These are phyloP conservation scores for Sclerotinia nivalis DNA, from an alignment of 2,329 filamentous ascomycete genomes.

Conservation along the genomic window DNA sequence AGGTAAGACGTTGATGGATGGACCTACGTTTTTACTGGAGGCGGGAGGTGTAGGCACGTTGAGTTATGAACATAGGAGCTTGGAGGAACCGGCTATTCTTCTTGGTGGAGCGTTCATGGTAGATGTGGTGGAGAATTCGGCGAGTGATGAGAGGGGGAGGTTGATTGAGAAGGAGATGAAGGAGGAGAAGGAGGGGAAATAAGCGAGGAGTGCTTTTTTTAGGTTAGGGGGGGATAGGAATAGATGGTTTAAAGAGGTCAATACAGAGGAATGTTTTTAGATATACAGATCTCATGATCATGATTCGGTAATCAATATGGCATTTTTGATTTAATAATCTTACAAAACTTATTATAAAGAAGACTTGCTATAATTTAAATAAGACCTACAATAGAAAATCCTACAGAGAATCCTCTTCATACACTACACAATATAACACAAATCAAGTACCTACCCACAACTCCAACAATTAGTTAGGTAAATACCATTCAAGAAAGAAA, in stretches of 20 bases:
- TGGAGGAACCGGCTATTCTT: constrained; percentile 77
- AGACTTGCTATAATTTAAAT: too few relatives aligned
- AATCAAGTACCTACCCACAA: too few relatives aligned
- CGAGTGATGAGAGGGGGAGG: constrained; percentile 22
- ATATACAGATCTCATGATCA: neutral
- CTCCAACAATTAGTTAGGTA: too few relatives aligned
- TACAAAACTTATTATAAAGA: too few relatives aligned
- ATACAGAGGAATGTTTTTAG: neutral
- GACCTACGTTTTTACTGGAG: constrained; percentile 80
- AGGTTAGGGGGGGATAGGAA: neutral
- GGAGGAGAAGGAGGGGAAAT: neutral
- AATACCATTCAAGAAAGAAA: too few relatives aligned
- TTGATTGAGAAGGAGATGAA: constrained; percentile 2
- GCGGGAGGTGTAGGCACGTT: constrained; percentile 81
- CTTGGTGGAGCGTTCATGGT: constrained; percentile 62
- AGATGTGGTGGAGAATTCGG: constrained; percentile 34
- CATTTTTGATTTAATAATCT: too few relatives aligned
- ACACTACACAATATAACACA: too few relatives aligned
- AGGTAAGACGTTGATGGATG: constrained; percentile 67
- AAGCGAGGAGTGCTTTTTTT: neutral
- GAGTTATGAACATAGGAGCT: constrained; percentile 78
- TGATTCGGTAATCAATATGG: neutral
- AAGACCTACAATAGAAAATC: too few relatives aligned
- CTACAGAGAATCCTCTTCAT: too few relatives aligned
- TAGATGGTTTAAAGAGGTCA: neutral